A percentile compares a stretch with the other conserved stretches of the same genome.
Evolutionary conservation across 305 asterid genomes (phyloP).

Genomic region (Lippia alba): DNA sequence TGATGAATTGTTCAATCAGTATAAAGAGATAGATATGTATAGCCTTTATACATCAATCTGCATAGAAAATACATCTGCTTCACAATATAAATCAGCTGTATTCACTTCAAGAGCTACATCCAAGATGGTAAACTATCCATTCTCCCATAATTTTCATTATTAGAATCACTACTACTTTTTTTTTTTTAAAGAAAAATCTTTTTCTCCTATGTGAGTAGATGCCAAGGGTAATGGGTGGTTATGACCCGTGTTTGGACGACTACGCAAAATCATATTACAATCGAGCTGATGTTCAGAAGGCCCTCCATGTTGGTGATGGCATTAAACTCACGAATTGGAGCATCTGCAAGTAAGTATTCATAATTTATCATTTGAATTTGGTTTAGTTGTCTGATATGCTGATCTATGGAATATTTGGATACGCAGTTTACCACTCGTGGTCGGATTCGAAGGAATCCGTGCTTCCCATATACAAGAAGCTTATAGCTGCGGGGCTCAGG

Average conservation of each 20-base stretch:
- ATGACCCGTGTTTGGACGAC: conserved; percentile 90
- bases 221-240: conserved; percentile 84
- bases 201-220: conserved; percentile 41
- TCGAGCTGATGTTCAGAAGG: conserved; percentile 75
- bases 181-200: too few relatives aligned
- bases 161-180: not conserved
- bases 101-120: conserved; percentile 48
- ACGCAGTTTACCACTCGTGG: conserved; percentile 76
- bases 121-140: conserved; percentile 56
- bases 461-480: conserved; percentile 86
- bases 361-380: not conserved
- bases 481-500: conserved; percentile 70
- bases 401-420: not conserved
- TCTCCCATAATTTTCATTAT: not conserved
- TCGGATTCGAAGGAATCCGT: conserved; percentile 63
- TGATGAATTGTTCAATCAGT: conserved; percentile 68
- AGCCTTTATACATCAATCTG: conserved; percentile 88
- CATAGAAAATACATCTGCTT: conserved; percentile 43
- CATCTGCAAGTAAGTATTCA: conserved; percentile 74
- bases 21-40: conserved; percentile 82
- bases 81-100: conserved; percentile 36
- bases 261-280: conserved; percentile 72
- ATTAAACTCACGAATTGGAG: conserved; percentile 65
- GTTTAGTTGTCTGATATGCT: not conserved
- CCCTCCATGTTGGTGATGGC: conserved; percentile 76